These are phyloP conservation scores for Trichoderma sp. DNA, from an alignment of 2,329 filamentous ascomycete genomes.

Conservation along the genomic window DNA sequence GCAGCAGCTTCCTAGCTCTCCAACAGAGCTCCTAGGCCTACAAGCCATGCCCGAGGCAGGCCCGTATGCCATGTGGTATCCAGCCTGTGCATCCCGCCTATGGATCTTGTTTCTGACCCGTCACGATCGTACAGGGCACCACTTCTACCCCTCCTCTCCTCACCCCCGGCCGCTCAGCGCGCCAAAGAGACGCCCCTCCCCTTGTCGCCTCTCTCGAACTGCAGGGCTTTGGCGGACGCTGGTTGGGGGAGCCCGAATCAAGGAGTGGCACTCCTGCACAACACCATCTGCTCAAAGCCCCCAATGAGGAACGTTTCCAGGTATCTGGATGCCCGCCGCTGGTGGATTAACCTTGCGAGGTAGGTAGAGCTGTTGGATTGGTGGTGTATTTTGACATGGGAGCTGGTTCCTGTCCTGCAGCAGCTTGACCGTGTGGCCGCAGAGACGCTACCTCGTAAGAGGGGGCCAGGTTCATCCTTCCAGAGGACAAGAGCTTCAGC, in stretches of 20 bases:
- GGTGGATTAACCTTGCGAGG: slow-evolving; percentile 36
- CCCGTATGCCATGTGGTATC: slow-evolving; percentile 29
- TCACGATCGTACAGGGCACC: slow-evolving; percentile 28
- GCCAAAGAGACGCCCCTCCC: slow-evolving; percentile 25
- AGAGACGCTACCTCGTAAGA: slow-evolving; percentile 18
- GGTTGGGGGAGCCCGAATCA: slow-evolving; percentile 31
- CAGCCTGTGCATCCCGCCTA: slow-evolving; percentile 27
- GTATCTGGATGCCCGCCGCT: slow-evolving; percentile 36
- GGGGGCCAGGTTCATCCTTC: slow-evolving; percentile 19
- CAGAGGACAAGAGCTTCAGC: slow-evolving; percentile 17
- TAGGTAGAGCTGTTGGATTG: slow-evolving; percentile 36
- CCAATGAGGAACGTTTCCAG: slow-evolving; percentile 41
- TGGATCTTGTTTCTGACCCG: slow-evolving; percentile 31
- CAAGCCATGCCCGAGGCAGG: slow-evolving; percentile 6
- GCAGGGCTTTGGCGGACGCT: slow-evolving; percentile 31
- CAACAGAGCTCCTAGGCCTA: not conserved
- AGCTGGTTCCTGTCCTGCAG: slow-evolving; percentile 23
- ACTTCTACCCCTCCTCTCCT: slow-evolving; percentile 27
- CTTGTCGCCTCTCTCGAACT: slow-evolving; percentile 28
- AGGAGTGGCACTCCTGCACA: slow-evolving; percentile 36
- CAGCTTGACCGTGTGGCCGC: slow-evolving; percentile 11
- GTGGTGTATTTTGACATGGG: slow-evolving; percentile 29
- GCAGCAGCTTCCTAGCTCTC: not conserved
- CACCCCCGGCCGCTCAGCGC: slow-evolving; percentile 24
- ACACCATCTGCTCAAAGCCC: slow-evolving; percentile 33